phyloP scores from a whole-genome alignment of 345 rosid species.

The Psidium friedrichsthalianum region DNA sequence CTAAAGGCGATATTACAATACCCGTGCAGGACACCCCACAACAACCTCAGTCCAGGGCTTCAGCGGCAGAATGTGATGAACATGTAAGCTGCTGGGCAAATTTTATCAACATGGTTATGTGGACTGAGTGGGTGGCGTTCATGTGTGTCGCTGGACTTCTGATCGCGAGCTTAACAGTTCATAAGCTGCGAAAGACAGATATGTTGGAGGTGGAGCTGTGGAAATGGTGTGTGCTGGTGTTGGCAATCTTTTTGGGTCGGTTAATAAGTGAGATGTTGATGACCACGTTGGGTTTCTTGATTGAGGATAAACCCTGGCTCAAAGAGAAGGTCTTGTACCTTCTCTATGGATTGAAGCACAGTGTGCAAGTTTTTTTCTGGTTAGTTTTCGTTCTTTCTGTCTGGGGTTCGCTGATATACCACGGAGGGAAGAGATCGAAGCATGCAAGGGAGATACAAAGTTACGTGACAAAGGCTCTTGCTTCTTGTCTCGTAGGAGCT shows the following conservation, averaged over 20 bases:
- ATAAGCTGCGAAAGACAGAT: conserved; percentile 8
- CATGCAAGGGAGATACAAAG: conserved; percentile 18
- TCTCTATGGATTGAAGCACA: conserved; percentile 41
- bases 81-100: conserved; percentile 3
- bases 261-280: conserved; percentile 36
- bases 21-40: conserved; percentile 28
- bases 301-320: conserved; percentile 43
- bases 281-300: conserved; percentile 34
- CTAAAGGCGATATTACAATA: conserved; percentile 12
- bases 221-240: conserved; percentile 50
- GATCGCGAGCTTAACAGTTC: conserved; percentile 23
- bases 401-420: conserved; percentile 45
- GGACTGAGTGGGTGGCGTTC: conserved; percentile 21
- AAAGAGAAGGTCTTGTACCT: conserved; percentile 58
- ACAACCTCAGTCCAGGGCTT: conserved; percentile 22
- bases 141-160: conserved; percentile 19
- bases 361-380: conserved; percentile 47
- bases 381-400: conserved; percentile 34
- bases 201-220: conserved; percentile 44
- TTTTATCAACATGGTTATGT: conserved; percentile 15
- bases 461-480: conserved; percentile 34
- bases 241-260: conserved; percentile 44
- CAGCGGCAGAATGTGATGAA: conserved; percentile 10
- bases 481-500: conserved; percentile 35
- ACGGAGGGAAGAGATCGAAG: conserved; percentile 27